Evolutionary conservation across 2,329 filamentous ascomycete species (phyloP).

Genomic region (Ascochyta clinopodiicola): DNA sequence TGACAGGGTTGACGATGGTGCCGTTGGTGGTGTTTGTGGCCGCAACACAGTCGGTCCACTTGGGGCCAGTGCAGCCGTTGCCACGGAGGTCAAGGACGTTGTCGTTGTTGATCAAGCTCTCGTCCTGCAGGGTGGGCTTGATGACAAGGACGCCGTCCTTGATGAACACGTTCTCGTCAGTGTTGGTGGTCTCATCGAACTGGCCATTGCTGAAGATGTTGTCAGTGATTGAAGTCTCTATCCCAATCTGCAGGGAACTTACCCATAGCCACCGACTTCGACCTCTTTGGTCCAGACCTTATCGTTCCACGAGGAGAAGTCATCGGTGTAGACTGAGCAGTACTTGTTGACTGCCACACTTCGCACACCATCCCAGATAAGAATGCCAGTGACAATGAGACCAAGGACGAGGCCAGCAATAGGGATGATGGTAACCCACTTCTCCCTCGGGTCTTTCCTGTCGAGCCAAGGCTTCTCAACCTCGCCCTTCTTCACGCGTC

Average conservation of each 20-base stretch:
- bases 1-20: conserved; percentile 77
- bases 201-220: conserved; percentile 72
- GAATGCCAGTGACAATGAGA: conserved; percentile 69
- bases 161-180: conserved; percentile 76
- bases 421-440: conserved; percentile 85
- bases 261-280: conserved; percentile 78
- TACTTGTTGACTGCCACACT: conserved; percentile 78
- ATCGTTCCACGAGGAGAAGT: conserved; percentile 65
- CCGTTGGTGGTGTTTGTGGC: conserved; percentile 79
- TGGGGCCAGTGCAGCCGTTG: conserved; percentile 71
- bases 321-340: conserved; percentile 70
- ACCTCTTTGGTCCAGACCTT: conserved; percentile 77
- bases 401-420: conserved; percentile 74
- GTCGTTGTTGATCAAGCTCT: conserved; percentile 68
- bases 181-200: conserved; percentile 77
- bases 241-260: conserved; percentile 45
- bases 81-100: conserved; percentile 71
- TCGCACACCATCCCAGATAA: conserved; percentile 76
- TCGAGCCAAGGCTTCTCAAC: conserved; percentile 78
- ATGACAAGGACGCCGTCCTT: conserved; percentile 73
- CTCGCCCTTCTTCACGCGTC: conserved; percentile 74
- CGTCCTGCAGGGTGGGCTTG: conserved; percentile 78
- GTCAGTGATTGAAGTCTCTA: conserved; percentile 21
- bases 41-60: conserved; percentile 68
- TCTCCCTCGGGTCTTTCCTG: conserved; percentile 78